Evolutionary conservation across 495 filamentous ascomycete species (phyloP).

Genomic region (Neurospora terricola): DNA sequence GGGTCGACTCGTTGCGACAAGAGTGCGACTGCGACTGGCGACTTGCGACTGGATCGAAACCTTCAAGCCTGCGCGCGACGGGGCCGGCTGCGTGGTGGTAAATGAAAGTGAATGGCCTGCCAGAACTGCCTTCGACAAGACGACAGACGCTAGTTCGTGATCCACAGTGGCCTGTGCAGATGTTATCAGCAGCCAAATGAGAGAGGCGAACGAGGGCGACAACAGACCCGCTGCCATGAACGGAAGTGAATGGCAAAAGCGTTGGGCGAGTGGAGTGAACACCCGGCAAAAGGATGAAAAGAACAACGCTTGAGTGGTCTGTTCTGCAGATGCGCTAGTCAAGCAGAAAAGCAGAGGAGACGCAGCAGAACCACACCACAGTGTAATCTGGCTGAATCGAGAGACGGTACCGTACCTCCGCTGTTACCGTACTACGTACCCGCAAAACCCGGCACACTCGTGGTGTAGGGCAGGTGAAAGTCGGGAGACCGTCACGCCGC

Average conservation of each 20-base stretch:
- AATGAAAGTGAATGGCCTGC: neutral
- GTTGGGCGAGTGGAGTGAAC: neutral
- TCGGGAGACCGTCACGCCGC: neutral
- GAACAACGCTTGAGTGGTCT: neutral
- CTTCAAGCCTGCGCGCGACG: neutral
- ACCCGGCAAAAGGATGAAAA: neutral
- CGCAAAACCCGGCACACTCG: neutral
- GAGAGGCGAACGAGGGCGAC: neutral
- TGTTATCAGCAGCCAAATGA: neutral
- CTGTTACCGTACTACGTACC: neutral
- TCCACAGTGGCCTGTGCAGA: neutral
- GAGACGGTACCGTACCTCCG: neutral
- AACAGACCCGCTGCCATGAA: neutral
- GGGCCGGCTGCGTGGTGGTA: neutral
- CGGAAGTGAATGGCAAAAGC: neutral
- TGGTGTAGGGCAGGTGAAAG: neutral
- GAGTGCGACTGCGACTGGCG: neutral
- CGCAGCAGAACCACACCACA: neutral
- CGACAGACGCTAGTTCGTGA: neutral
- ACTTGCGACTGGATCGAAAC: neutral
- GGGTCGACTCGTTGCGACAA: conserved; percentile 9
- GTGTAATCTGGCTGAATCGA: neutral
- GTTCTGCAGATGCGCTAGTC: neutral
- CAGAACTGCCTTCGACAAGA: neutral
- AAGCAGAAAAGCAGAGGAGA: neutral